Base-by-base conservation (phyloP, 2,329 filamentous ascomycete genomes). In the Pseudofabraea citricarpa region DNA sequence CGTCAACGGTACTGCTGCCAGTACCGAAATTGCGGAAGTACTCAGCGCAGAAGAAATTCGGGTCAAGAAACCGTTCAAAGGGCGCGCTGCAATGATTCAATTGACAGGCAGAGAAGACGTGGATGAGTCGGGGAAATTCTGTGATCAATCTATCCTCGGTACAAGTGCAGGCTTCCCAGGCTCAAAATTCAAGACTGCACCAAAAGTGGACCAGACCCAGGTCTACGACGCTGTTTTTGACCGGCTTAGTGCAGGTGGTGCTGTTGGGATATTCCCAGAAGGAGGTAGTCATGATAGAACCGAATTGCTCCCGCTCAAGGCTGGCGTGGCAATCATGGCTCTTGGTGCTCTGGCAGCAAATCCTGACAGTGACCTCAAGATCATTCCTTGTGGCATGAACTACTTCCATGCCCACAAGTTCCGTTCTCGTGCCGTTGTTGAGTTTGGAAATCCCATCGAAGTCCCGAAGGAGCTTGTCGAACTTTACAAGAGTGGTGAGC, bases 321-420 rank as follows among this genome's bases (percentile, higher is more conserved):
- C 93, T 56, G 91, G 91, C 64, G 89, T 98, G 47, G 93, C 93
- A 46, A 93, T 98, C 60, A 98, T 98, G 91, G 93, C 91, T 10
- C 77, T 98, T 26, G 91, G 91, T 29, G 85, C 93, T 1, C 73
- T 97, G 40, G 89, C 87, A 5, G 83, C 89, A 44, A 81, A 90
- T 49, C 90, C 90, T 3, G 76, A 91, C 51, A 95, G 88, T 60
- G 89, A 87, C 22, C 72, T 98, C 49, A 94, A 90, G 66, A 96
- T 98, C 56, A 88, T 98, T 19, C 93, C 93, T 3, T 90, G 93
- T 40, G 91, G 91, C 56, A 96, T 98, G 91, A 98, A 98, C 67
- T 98, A 98, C 67, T 98, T 98, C 69, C 91, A 97, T 66, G 87
- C 91, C 0, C 91, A 98, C 74, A 98, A 97, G 65, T 98, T 98